Base-by-base conservation (phyloP, 352 stramenopile genomes). In the Globisporangium barbulae region DNA sequence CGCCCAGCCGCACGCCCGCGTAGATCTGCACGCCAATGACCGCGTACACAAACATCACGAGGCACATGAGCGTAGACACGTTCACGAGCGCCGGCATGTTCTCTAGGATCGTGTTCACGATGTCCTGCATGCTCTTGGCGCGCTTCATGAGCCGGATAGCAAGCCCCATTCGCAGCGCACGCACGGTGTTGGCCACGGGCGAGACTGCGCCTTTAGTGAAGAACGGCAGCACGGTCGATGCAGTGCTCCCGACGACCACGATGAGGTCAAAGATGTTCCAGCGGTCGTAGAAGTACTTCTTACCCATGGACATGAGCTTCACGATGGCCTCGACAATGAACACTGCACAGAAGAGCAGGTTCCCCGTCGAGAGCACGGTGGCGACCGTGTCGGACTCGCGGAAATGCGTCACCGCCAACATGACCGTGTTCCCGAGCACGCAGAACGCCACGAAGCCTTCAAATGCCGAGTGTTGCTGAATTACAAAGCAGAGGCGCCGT, bases 21-120 rank as follows among this genome's bases (percentile, higher is more conserved):
- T 91, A 94, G 5, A 94, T 67, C 54, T 94, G 82, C 25, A 94
- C 80, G 4, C 85, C 85, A 21, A 93, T 81, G 13, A 94, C 75
- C 2, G 79, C 75, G 67, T 90, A 94, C 31, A 93, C 85, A 56
- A 94, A 92, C 52, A 90, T 85, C 61, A 91, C 68, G 19, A 94
- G 64, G 15, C 81, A 76, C 61, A 93, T 72, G 15, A 94, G 66
- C 47, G 70, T 81, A 3, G 68, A 86, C 2, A 94, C 83, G 63
- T 94, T 94, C 15, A 88, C 42, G 17, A 94, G 73, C n/a, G 85
- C 83, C 19, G 85, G 76, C 59, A 94, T 71, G 37, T 86, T 88
- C 50, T 84, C 81, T 13, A 90, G 59, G 19, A 94, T 76, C 9
- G 85, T 94, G 35, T 69, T 81, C 25, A 91, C 72, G 44, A 94